A percentile compares a stretch with the other conserved stretches of the same genome.
phyloP scores from a whole-genome alignment of 208 protist species.

The Acanthamoeba sp. region DNA sequence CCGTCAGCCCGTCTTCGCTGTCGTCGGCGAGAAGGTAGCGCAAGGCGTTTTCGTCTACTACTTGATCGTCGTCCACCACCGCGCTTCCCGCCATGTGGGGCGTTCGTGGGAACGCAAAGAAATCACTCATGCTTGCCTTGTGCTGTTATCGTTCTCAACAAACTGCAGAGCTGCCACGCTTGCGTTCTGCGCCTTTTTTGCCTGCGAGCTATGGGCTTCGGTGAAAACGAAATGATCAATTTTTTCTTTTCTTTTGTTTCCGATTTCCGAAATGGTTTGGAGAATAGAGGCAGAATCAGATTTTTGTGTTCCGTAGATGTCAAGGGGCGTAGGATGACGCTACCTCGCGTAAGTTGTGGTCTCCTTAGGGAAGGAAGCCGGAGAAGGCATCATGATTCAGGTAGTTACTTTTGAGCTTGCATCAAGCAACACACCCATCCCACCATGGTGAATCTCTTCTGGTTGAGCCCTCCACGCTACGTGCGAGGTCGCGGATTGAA shows the following conservation, averaged over 20 bases:
- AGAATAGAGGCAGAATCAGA: too few species aligned
- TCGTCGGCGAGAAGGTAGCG: not conserved
- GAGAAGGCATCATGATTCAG: not conserved
- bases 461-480: not conserved
- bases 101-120: slow-evolving; percentile 43
- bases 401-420: too few species aligned
- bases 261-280: too few species aligned
- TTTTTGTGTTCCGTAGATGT: too few species aligned
- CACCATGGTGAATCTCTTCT: slow-evolving; percentile 43
- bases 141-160: not conserved
- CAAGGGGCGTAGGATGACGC: too few species aligned
- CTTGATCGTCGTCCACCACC: slow-evolving; percentile 61
- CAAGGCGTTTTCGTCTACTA: slow-evolving; percentile 54
- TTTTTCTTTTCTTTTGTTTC: too few species aligned
- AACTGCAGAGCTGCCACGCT: too few species aligned
- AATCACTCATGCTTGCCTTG: not conserved
- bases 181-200: too few species aligned
- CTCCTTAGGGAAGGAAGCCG: not conserved
- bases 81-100: slow-evolving; percentile 46
- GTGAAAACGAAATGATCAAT: too few species aligned
- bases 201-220: too few species aligned
- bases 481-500: not conserved
- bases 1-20: not conserved
- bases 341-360: too few species aligned
- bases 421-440: too few species aligned